A percentile compares a stretch with the other conserved stretches of the same genome.
Evolutionary conservation across 768 basidiomycete species (phyloP).

Genomic region (Austroboletus festivus): DNA sequence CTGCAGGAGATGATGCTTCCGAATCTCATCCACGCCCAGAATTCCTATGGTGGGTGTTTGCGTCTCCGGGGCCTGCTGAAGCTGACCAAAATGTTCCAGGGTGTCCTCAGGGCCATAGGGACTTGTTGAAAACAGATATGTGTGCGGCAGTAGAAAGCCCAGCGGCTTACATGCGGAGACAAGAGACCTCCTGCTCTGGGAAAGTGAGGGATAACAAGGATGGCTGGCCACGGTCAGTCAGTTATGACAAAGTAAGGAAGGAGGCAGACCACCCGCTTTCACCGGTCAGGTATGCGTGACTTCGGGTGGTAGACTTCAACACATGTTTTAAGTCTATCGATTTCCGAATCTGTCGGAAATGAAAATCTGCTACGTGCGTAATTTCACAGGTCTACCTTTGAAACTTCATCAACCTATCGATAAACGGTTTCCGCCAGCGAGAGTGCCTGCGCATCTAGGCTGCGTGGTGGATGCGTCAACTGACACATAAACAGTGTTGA

Average conservation of each 20-base stretch:
- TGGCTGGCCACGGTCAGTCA: neutral
- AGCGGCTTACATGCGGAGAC: neutral
- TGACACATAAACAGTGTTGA: neutral
- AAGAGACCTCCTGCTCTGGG: neutral
- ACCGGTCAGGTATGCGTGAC: neutral
- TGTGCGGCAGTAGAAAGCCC: neutral
- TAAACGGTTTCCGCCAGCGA: neutral
- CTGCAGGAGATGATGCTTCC: no score
- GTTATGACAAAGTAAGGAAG: slow-evolving; percentile 1
- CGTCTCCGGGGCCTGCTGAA: neutral
- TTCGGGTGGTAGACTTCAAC: neutral
- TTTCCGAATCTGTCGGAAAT: slow-evolving; percentile 4
- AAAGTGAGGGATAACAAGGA: neutral
- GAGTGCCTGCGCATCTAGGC: neutral
- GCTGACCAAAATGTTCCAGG: neutral
- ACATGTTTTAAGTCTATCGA: neutral
- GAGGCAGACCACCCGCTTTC: neutral
- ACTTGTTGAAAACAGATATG: neutral
- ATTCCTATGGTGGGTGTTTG: neutral
- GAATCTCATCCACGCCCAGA: neutral
- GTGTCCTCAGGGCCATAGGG: neutral
- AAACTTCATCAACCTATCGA: slow-evolving; percentile 15
- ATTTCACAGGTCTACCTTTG: neutral
- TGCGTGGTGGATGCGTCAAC: neutral
- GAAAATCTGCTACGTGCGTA: slow-evolving; percentile 5